Evolutionary conservation across 2,329 filamentous ascomycete genomes (phyloP).

Genomic region (Chaetomiaceae sp.): DNA sequence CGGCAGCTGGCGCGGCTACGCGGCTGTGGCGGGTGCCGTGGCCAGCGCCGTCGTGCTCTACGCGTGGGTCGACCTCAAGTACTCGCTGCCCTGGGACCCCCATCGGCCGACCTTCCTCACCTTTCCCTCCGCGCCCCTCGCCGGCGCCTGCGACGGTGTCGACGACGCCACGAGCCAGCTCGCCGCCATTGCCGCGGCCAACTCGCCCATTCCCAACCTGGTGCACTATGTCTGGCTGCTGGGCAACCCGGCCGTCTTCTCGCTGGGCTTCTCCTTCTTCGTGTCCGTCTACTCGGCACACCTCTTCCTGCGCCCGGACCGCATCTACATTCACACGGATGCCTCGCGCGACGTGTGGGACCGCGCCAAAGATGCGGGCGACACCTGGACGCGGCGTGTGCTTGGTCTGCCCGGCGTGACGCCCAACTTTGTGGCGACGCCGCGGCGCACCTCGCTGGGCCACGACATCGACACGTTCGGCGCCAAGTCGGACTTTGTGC

Average conservation of each 20-base stretch:
- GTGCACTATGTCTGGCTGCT: constrained; percentile 27
- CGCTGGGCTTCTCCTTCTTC: constrained; percentile 23
- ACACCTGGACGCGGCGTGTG: constrained; percentile 22
- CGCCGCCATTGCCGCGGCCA: not conserved
- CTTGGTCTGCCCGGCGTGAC: constrained; percentile 19
- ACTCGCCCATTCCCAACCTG: constrained; percentile 21
- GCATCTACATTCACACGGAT: constrained; percentile 28
- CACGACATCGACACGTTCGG: constrained; percentile 16
- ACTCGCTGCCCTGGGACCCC: not conserved
- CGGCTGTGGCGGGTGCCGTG: not conserved
- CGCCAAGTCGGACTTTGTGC: constrained; percentile 27
- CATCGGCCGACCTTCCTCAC: not conserved
- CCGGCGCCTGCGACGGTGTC: constrained; percentile 5
- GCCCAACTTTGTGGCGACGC: constrained; percentile 19
- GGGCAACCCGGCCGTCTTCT: constrained; percentile 14
- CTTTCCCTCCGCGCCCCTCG: constrained; percentile 5
- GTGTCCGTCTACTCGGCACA: constrained; percentile 24
- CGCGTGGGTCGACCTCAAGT: not conserved
- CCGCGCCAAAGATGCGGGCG: constrained; percentile 12
- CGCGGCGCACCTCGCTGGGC: constrained; percentile 10
- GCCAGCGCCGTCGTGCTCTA: not conserved
- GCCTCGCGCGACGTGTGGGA: constrained; percentile 12
- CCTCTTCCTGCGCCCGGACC: constrained; percentile 19
- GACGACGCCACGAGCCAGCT: not conserved
- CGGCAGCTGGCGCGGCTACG: constrained; percentile 2